phyloP scores from a whole-genome alignment of 345 rosid genomes.

The Salix exigua region DNA sequence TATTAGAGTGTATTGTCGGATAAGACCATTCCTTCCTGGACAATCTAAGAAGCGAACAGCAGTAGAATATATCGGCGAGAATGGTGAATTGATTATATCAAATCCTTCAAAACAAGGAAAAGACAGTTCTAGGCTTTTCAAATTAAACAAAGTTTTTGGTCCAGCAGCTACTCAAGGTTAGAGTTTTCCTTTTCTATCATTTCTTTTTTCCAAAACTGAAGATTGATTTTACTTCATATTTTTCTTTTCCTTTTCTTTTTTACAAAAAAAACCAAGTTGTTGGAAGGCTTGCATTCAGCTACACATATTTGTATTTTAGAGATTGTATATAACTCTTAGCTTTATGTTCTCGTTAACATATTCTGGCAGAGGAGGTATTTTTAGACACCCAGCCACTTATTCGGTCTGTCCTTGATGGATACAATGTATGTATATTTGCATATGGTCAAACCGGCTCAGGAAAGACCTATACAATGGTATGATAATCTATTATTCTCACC shows the following conservation, averaged over 20 bases:
- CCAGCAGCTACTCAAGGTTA: constrained; percentile 84
- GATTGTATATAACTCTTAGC: not conserved
- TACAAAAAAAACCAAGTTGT: not conserved
- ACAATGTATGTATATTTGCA: constrained; percentile 95
- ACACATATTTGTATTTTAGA: not conserved
- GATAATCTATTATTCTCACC: constrained; percentile 1
- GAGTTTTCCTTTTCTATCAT: constrained; percentile 2
- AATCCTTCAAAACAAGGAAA: constrained; percentile 84
- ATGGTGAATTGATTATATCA: constrained; percentile 81
- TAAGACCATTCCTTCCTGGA: constrained; percentile 88
- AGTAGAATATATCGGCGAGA: constrained; percentile 75
- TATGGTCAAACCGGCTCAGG: constrained; percentile 99
- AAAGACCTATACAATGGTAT: constrained; percentile 95
- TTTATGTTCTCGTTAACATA: not conserved
- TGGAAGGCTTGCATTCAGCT: not conserved
- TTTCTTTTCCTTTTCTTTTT: not conserved
- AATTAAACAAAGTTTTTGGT: constrained; percentile 85
- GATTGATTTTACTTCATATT: not conserved
- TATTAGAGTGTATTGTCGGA: constrained; percentile 93
- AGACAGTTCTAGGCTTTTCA: constrained; percentile 71
- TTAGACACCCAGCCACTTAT: constrained; percentile 86
- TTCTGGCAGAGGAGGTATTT: constrained; percentile 76
- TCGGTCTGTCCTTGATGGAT: constrained; percentile 93
- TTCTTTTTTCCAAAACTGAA: not conserved
- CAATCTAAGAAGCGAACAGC: constrained; percentile 69